Conservation (phyloP, 2,329 filamentous ascomycete species). For the Orbilia brochopaga region DNA sequence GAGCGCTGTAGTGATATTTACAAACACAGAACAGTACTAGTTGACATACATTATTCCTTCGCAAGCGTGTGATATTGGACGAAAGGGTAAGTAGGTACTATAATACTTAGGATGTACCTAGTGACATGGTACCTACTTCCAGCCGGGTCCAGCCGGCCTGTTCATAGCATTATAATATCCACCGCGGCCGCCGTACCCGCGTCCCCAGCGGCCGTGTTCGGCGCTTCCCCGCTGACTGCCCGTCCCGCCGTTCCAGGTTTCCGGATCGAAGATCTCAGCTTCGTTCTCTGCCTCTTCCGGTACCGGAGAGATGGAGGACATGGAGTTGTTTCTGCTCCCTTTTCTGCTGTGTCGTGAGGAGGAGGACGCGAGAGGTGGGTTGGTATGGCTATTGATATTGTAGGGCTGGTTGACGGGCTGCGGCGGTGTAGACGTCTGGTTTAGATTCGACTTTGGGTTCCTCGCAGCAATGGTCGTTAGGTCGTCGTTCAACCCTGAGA, state of each 20-base stretch:
- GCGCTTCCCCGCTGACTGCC: constrained; percentile 9
- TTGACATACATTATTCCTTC: too few species aligned
- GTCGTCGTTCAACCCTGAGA: constrained; percentile 25
- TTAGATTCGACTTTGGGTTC: too few species aligned
- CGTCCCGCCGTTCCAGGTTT: background rate
- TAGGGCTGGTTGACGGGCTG: too few species aligned
- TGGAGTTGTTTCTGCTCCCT: constrained; percentile 23
- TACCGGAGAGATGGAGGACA: constrained; percentile 24
- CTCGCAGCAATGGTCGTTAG: background rate
- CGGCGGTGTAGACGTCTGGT: too few species aligned
- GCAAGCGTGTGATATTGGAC: too few species aligned
- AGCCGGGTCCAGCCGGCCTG: background rate
- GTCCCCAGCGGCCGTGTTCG: constrained; percentile 34
- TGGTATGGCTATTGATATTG: background rate
- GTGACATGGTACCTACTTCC: too few species aligned
- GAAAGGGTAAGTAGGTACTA: too few species aligned
- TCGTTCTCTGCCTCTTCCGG: constrained; percentile 38
- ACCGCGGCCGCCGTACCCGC: constrained; percentile 39
- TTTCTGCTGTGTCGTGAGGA: constrained; percentile 26
- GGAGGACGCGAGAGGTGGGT: background rate
- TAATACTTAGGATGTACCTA: too few species aligned
- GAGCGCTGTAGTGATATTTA: too few species aligned
- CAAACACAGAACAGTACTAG: too few species aligned
- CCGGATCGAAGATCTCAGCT: constrained; percentile 8
- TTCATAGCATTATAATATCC: constrained; percentile 29